These are phyloP conservation scores for Magnolia kwangsiensis DNA, from an alignment of 164 flowering plant genomes.

Conservation along the genomic window DNA sequence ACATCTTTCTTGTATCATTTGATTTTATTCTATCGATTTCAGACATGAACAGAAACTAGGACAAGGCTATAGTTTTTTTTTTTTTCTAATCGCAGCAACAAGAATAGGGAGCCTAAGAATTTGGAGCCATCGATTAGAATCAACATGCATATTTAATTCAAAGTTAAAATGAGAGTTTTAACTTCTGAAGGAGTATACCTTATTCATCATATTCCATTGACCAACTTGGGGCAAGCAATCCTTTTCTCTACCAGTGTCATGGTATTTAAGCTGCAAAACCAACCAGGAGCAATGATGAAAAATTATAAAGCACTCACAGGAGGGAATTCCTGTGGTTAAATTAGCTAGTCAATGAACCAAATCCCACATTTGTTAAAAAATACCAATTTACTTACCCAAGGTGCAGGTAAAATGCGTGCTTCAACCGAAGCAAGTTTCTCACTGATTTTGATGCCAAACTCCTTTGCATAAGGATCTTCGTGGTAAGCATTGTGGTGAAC, in stretches of 20 bases:
- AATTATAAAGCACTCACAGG: background rate
- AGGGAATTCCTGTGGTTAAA: background rate
- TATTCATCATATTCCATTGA: conserved; percentile 97
- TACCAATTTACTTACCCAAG: conserved; percentile 52
- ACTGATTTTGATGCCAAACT: conserved; percentile 90
- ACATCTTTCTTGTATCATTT: no score
- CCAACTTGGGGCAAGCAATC: conserved; percentile 91
- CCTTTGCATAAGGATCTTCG: conserved; percentile 76
- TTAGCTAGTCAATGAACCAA: background rate
- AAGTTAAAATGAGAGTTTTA: no score
- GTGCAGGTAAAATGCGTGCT: conserved; percentile 93
- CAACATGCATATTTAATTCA: no score
- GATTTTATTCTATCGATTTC: no score
- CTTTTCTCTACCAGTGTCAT: conserved; percentile 84
- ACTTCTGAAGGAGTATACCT: conserved; percentile 31
- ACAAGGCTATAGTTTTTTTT: no score
- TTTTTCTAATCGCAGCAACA: no score
- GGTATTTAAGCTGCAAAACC: conserved; percentile 80
- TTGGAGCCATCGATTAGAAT: no score
- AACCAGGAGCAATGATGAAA: background rate
- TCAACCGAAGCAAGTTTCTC: conserved; percentile 82
- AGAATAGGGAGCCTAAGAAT: no score
- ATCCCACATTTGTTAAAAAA: background rate
- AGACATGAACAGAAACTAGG: no score
- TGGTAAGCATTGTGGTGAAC: conserved; percentile 82